phyloP scores from a whole-genome alignment of 305 asterid species.

The Solanum chacoense region DNA sequence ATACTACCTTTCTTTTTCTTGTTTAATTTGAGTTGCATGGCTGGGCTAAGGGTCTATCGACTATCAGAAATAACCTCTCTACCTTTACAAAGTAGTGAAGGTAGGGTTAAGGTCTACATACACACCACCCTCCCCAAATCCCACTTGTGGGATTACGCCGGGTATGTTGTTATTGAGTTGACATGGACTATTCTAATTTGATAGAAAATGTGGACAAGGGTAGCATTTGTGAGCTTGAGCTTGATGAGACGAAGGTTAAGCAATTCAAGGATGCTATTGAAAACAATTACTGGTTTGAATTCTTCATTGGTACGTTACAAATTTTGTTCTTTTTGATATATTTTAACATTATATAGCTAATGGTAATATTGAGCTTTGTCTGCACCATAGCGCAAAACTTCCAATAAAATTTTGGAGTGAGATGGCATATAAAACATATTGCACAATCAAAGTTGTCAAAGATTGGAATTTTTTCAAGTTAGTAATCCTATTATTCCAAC shows the following conservation, averaged over 20 bases:
- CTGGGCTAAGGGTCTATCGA: not conserved
- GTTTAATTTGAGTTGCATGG: not conserved
- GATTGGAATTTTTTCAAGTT: not conserved
- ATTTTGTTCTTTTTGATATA: not conserved
- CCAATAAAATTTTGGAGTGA: not conserved
- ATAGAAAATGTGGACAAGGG: not conserved
- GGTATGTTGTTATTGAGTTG: not conserved
- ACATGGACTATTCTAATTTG: not conserved
- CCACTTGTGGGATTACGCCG: not conserved
- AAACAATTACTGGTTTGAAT: not conserved
- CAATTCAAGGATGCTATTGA: not conserved
- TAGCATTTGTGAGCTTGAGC: not conserved
- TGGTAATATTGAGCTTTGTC: not conserved
- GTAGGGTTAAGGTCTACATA: not conserved
- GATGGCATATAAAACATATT: not conserved
- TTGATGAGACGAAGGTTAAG: not conserved
- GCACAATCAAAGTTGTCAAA: not conserved
- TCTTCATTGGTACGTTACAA: not conserved
- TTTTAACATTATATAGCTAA: not conserved
- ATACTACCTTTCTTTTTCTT: not conserved
- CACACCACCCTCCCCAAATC: not conserved
- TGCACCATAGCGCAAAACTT: not conserved
- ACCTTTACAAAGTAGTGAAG: not conserved
- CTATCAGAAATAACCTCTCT: not conserved
- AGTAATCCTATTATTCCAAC: not conserved